Conservation (phyloP, 2,329 filamentous ascomycete species). For the Knufia fluminis region DNA sequence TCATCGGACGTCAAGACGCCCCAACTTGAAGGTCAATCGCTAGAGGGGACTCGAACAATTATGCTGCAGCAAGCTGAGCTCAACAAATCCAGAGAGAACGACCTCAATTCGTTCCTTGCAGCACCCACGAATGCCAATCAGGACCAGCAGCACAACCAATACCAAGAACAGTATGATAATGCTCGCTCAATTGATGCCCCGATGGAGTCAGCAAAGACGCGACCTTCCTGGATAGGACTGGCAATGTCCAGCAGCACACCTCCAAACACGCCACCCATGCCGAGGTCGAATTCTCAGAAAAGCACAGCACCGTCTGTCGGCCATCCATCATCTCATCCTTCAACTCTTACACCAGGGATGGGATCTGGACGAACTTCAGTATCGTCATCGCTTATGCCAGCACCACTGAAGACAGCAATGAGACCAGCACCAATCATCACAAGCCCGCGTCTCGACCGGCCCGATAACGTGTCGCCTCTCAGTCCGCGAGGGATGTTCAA, state of each 20-base stretch:
- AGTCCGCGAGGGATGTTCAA: conserved; percentile 5
- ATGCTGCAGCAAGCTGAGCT: conserved; percentile 6
- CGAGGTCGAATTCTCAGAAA: conserved; percentile 4
- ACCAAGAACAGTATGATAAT: background rate
- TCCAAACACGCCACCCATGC: conserved; percentile 3
- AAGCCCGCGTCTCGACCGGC: background rate
- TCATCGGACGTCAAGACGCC: conserved; percentile 1
- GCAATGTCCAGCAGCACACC: conserved; percentile 8
- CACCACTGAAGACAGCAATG: conserved; percentile 5
- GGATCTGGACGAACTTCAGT: background rate
- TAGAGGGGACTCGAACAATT: background rate
- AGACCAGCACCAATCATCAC: conserved; percentile 3
- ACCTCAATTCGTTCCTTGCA: background rate
- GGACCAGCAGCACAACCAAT: background rate
- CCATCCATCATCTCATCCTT: background rate
- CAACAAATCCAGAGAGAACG: background rate
- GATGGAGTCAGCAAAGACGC: background rate
- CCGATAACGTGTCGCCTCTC: conserved; percentile 1
- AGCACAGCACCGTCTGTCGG: conserved; percentile 1
- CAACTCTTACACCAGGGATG: conserved; percentile 1
- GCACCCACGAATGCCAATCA: background rate
- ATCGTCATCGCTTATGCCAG: conserved; percentile 3
- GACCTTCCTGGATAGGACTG: conserved; percentile 8
- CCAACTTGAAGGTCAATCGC: conserved; percentile 3
- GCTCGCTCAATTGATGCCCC: too few species aligned